Evolutionary conservation across 176 grass and related monocot genomes (phyloP).

Genomic region (Leersia perrieri): DNA sequence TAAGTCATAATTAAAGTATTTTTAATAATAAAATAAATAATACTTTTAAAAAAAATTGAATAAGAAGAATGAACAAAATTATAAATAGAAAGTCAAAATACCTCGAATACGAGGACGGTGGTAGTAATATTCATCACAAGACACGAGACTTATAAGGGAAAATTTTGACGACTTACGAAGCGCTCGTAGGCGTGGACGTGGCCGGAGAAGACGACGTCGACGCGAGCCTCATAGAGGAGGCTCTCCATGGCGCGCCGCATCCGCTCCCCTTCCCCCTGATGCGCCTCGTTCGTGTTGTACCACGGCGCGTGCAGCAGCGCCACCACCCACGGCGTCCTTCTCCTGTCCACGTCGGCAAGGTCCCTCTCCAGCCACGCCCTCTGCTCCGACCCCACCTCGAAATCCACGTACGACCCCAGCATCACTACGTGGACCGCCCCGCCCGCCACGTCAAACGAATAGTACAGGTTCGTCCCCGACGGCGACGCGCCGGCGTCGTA

Average conservation of each 20-base stretch:
- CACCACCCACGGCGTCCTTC: constrained; percentile 40
- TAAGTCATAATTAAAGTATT: no score
- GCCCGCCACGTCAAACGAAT: constrained; percentile 65
- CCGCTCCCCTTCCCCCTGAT: constrained; percentile 56
- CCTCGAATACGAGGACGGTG: no score
- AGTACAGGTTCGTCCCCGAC: constrained; percentile 69
- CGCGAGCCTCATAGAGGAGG: constrained; percentile 13
- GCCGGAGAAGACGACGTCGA: constrained; percentile 74
- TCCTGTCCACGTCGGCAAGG: constrained; percentile 33
- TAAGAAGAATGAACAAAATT: no score
- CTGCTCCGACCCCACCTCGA: constrained; percentile 29
- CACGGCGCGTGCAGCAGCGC: constrained; percentile 77
- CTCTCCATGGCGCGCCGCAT: constrained; percentile 64
- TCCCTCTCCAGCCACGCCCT: constrained; percentile 45
- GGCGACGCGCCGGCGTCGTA: constrained; percentile 11
- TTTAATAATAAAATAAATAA: no score
- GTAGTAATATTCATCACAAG: no score
- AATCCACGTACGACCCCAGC: constrained; percentile 70
- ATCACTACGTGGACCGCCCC: constrained; percentile 62
- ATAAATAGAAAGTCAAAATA: no score
- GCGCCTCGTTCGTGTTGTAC: constrained; percentile 77
- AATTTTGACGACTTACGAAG: constrained; percentile 41
- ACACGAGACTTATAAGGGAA: no score
- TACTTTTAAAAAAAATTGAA: no score
- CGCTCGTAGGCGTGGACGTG: constrained; percentile 91